A percentile compares a stretch with the other conserved stretches of the same genome.
phyloP scores from a whole-genome alignment of 768 basidiomycete genomes.

The Lanmaoa rubissima region DNA sequence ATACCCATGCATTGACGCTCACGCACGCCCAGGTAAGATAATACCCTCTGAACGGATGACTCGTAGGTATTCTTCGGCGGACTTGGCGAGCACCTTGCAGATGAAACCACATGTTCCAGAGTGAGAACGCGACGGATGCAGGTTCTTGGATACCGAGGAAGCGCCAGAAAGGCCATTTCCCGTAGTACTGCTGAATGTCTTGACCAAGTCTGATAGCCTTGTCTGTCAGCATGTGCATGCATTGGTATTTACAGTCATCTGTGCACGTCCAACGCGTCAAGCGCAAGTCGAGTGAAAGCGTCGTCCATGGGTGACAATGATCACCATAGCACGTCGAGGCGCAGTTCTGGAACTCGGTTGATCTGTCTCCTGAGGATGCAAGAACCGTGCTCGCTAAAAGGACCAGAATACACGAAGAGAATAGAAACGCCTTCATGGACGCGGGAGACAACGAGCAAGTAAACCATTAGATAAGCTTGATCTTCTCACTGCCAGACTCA shows the following conservation, averaged over 20 bases:
- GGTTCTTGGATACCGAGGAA: constrained; percentile 92
- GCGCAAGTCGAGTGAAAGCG: constrained; percentile 53
- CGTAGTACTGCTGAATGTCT: constrained; percentile 76
- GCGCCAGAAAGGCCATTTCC: constrained; percentile 97
- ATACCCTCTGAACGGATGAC: constrained; percentile 68
- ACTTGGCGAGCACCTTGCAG: constrained; percentile 54
- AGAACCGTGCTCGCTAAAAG: constrained; percentile 5
- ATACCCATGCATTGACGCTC: constrained; percentile 89
- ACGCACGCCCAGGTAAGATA: constrained; percentile 65
- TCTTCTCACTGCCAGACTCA: no score
- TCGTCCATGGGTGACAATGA: constrained; percentile 32
- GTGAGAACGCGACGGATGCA: constrained; percentile 83
- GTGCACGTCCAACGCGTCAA: constrained; percentile 83
- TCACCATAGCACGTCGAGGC: constrained; percentile 34
- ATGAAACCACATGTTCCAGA: constrained; percentile 84
- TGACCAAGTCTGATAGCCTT: constrained; percentile 42
- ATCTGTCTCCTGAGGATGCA: constrained; percentile 36
- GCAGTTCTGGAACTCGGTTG: constrained; percentile 36
- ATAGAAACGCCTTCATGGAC: constrained; percentile 17
- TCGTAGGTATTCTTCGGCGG: constrained; percentile 42
- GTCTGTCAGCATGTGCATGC: constrained; percentile 79
- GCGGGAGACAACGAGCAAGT: background rate
- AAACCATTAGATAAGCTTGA: constrained; percentile 18
- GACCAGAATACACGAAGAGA: constrained; percentile 13
- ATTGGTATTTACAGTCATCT: constrained; percentile 86